phyloP scores from a whole-genome alignment of 139 green algal genomes.

The Chlamydomonas sp. region DNA sequence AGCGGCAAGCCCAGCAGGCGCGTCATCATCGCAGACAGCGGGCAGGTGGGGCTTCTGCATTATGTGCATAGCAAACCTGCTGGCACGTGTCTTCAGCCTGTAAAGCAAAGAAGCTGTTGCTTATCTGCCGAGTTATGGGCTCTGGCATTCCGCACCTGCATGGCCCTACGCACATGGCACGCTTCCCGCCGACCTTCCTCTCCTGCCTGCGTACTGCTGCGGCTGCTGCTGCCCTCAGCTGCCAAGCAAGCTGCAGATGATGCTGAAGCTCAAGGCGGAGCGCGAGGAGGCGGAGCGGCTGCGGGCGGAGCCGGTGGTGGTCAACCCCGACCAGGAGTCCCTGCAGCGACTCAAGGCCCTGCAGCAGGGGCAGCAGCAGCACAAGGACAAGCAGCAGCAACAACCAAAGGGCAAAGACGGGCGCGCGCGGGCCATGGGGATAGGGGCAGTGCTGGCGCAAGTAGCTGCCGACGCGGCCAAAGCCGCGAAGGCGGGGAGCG shows the following conservation, averaged over 20 bases:
- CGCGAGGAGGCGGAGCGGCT: conserved; percentile 69
- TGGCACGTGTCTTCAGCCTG: not conserved
- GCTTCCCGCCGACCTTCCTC: not conserved
- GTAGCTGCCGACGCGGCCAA: not conserved
- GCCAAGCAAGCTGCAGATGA: conserved; percentile 74
- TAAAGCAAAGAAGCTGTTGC: not conserved
- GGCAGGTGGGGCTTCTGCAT: conserved; percentile 51
- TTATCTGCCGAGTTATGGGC: not conserved
- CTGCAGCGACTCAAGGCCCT: conserved; percentile 65
- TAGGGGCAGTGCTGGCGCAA: conserved; percentile 13
- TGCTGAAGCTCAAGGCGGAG: conserved; percentile 67
- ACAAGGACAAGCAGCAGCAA: conserved; percentile 18
- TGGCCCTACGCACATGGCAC: not conserved
- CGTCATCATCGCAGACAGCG: conserved; percentile 70
- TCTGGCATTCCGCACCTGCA: not conserved
- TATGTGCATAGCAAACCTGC: too few relatives aligned
- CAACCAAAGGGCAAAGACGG: not conserved
- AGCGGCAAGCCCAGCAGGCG: conserved; percentile 64
- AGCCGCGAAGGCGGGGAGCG: not conserved
- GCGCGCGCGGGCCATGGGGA: not conserved
- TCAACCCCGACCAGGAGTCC: conserved; percentile 74
- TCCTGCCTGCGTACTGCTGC: not conserved
- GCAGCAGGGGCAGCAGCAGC: conserved; percentile 40
- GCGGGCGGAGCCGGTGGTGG: conserved; percentile 39
- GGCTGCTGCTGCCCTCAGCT: conserved; percentile 58